Evolutionary conservation across 2,329 filamentous ascomycete genomes (phyloP), one percentile per base, ranked within the genome.

Genomic region (Tolypocladium inflatum): DNA sequence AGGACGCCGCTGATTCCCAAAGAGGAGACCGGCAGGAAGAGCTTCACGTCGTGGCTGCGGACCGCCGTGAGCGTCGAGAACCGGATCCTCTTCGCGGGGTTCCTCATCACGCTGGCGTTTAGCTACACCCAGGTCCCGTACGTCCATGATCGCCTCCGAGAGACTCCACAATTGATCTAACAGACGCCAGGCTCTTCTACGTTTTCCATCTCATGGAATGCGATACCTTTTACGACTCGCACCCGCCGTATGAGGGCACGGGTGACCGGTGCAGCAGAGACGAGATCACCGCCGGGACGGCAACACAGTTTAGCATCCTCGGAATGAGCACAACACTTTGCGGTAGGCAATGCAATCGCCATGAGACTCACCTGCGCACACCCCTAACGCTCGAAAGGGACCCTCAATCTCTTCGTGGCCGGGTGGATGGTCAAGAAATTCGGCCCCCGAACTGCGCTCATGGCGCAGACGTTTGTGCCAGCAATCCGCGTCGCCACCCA

Each of bases 141-240:
- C 61, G 76, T 71, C 15, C 7, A 10, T n/a, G n/a, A n/a, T n/a
- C n/a, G n/a, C n/a, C n/a, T n/a, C n/a, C n/a, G n/a, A n/a, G n/a
- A n/a, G n/a, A n/a, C n/a, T n/a, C n/a, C n/a, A n/a, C n/a, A 50
- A 17, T 33, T n/a, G n/a, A 2, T 50, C 45, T 50, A 33, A 51
- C 15, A 51, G 17, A 26, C 17, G 1, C 10, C 15, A 76, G 77
- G 4, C 70, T 80, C 5, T 72, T 88, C 52, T 88, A 87, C 68
- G 84, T 86, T 30, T 89, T 90, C 64, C 84, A 85, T 58, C 67
- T 88, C 2, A 89, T 90, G 86, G 84, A 83, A 55, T 90, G 87
- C 70, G 84, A 90, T 57, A 79, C 81, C 55, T 90, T 84, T 68
- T 90, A 89, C 70, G 73, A 77, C 41, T 74, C 74, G 2, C 81